phyloP scores from a whole-genome alignment of 2,329 filamentous ascomycete species.

The Microcyclosporella mali region DNA sequence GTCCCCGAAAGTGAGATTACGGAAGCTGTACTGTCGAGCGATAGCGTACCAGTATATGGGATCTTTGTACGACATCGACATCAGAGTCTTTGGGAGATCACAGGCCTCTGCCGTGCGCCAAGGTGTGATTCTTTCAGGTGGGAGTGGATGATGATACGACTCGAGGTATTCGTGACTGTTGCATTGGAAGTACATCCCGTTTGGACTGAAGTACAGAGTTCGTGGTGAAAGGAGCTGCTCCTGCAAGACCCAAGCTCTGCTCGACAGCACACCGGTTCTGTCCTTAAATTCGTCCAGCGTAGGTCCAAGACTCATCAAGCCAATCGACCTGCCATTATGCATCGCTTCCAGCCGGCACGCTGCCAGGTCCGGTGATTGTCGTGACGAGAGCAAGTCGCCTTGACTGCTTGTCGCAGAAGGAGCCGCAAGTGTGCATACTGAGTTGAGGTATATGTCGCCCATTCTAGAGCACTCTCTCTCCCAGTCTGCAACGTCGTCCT shows the following conservation, averaged over 20 bases:
- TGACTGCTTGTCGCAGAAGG: not conserved
- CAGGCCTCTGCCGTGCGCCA: not conserved
- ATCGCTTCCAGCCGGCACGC: not conserved
- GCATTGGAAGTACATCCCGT: too few relatives aligned
- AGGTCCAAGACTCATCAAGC: not conserved
- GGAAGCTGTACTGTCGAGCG: not conserved
- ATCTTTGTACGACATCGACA: too few relatives aligned
- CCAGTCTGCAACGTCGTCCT: conserved; percentile 2
- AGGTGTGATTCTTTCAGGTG: too few relatives aligned
- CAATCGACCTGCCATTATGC: not conserved
- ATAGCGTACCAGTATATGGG: not conserved
- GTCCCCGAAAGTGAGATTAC: not conserved
- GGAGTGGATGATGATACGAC: too few relatives aligned
- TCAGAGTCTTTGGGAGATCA: not conserved
- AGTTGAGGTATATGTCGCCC: conserved; percentile 2
- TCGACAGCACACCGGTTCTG: too few relatives aligned
- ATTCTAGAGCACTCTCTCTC: not conserved
- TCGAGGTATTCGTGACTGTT: too few relatives aligned
- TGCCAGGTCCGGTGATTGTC: not conserved
- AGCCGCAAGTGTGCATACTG: conserved; percentile 1
- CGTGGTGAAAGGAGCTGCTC: too few relatives aligned
- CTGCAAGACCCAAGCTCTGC: too few relatives aligned
- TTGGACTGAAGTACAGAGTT: too few relatives aligned
- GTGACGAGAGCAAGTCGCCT: not conserved
- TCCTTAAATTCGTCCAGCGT: not conserved